Base-by-base conservation (phyloP, 2,329 filamentous ascomycete species). In the Clarireedia paspali region DNA sequence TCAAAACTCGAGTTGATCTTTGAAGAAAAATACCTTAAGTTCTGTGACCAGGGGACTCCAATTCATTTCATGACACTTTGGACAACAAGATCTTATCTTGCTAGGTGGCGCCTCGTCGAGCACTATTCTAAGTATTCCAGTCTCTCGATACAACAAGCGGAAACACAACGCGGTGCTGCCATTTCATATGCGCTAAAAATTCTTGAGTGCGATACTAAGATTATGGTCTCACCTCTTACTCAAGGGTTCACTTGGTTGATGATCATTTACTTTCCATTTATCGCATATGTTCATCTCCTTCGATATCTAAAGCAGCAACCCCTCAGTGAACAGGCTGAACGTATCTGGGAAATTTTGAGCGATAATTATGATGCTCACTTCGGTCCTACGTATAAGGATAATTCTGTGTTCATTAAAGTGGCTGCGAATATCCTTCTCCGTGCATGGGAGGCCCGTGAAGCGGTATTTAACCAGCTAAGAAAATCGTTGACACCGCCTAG, bases 21-120 rank as follows among this genome's bases (percentile, higher is more conserved):
- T 23, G 72, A 76, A 57, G 66, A 70, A 36, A 73, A 72, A 50
- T 75, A 71, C 57, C 65, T 76, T 15, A 66, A 69, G n/a, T 72
- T 70, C 56, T 74, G 72, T 62, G 70, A 76, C 58, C 67, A 70
- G 7, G 64, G 70, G 1, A 68, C 68, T 10, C 71, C 72, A 7
- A 50, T 74, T 1, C 73, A 75, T 47, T 53, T 60, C 64, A 56
- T 67, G 56, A 67, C 66, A 1, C 65, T 66, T 20, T 68, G 65
- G 62, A 62, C 53, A 34, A 54, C 60, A 7, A 59, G 63, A 60
- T 57, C 42, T 39, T 59, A 55, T 44, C 44, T 68, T 54, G 62
- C 64, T 23, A 69, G 64, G 57, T 63, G 60, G 42, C 63, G 64
- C 42, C 60, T 70, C 1, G 39, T 66, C 38, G 67, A 66, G 50